Evolutionary conservation across 257 asterid genomes (phyloP), one percentile per base, ranked within the genome.

Genomic region (Coffea canephora): DNA sequence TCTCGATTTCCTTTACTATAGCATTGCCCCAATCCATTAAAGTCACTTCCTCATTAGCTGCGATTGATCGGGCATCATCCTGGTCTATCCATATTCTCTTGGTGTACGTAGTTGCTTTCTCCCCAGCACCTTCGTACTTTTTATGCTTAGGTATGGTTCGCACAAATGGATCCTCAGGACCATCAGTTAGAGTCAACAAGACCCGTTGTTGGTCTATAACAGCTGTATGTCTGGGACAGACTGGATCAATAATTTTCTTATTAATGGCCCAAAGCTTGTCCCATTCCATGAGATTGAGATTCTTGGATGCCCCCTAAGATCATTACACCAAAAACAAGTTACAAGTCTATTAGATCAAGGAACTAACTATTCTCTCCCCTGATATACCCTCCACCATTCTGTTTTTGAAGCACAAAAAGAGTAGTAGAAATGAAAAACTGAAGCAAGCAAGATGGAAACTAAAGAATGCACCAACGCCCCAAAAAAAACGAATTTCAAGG

Each of bases 251-350:
- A 67, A 92, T 90, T 90, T 91, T 95, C 88, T 95, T 95, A 78
- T 95, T 95, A 70, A 92, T 92, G 39, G 99, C 95, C 99, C 99
- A 95, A 59, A 95, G 93, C 85, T 95, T 95, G 86, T 93, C 98
- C 99, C 99, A 95, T 78, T 95, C 99, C 99, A 93, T 92, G 61
- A 93, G 97, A 89, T 95, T 95, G 84, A 95, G 93, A 85, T 95
- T 93, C 91, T 93, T 95, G n/a, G 99, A 95, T 75, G 99, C 98
- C 85, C 99, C 99, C 99, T 95, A 71, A 73, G 78, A 74, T 25
- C 78, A 76, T 75, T 79, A 15, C 43, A 39, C 23, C 61, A 76
- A 69, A 64, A 59, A 67, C 71, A 73, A 11, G 16, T 49, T 80
- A 62, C 13, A 25, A 50, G 81, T 23, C 6, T 31, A 41, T 1